Evolutionary conservation across 495 filamentous ascomycete species (phyloP).

Genomic region (Collariella sp.): DNA sequence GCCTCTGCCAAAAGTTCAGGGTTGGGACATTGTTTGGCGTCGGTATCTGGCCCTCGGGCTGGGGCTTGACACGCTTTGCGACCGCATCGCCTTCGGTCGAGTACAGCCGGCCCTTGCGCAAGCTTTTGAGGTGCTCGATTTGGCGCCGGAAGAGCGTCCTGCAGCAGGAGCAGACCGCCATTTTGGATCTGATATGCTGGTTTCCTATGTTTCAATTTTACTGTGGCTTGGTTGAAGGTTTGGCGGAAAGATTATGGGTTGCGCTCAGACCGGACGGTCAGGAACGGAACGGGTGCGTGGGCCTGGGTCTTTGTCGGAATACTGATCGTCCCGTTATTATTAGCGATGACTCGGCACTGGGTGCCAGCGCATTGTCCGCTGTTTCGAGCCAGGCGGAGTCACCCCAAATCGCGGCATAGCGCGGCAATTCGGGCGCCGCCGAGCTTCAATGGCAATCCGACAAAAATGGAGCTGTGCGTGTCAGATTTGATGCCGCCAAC

Average conservation of each 20-base stretch:
- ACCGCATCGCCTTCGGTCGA: conserved; percentile 17
- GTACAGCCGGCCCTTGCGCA: conserved; percentile 21
- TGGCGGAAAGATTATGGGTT: not conserved
- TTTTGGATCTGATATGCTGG: no score
- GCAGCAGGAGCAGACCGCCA: conserved; percentile 13
- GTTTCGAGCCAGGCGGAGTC: not conserved
- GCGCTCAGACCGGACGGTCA: no score
- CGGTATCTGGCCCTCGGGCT: conserved; percentile 30
- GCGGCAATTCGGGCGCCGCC: not conserved
- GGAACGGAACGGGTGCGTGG: no score
- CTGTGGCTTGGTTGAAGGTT: not conserved
- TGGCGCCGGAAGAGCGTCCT: conserved; percentile 19
- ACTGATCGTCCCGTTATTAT: not conserved
- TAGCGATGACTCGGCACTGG: not conserved
- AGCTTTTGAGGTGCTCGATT: conserved; percentile 11
- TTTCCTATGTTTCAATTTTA: not conserved
- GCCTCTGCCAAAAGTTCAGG: conserved; percentile 42
- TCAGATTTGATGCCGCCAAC: no score
- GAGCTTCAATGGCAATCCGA: no score
- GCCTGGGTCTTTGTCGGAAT: no score
- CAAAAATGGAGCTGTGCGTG: no score
- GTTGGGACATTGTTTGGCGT: conserved; percentile 38
- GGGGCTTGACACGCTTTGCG: conserved; percentile 13
- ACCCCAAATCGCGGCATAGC: not conserved
- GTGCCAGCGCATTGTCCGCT: not conserved